Evolutionary conservation across 2,329 filamentous ascomycete genomes (phyloP).

Genomic region (Tolypocladium inflatum): DNA sequence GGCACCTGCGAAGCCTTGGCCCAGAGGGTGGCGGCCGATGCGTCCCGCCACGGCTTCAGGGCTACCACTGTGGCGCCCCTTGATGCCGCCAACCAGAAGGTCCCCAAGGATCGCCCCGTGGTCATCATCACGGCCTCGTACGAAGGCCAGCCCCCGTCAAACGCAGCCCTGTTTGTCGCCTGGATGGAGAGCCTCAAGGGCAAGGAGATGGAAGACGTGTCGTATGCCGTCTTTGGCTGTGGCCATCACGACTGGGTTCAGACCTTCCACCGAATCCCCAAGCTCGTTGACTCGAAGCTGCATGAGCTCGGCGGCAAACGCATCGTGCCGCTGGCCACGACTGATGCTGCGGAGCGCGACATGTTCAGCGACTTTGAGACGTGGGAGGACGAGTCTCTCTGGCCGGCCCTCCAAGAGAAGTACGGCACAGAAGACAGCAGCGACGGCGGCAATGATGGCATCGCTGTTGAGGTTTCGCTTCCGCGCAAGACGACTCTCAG

Average conservation of each 20-base stretch:
- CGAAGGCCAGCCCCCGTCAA: conserved; percentile 65
- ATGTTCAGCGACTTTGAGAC: conserved; percentile 59
- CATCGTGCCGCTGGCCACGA: conserved; percentile 37
- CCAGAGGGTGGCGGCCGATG: conserved; percentile 50
- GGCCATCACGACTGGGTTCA: conserved; percentile 47
- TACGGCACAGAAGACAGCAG: conserved; percentile 23
- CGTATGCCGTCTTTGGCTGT: conserved; percentile 63
- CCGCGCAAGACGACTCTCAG: conserved; percentile 47
- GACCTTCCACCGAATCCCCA: conserved; percentile 62
- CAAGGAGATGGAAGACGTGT: conserved; percentile 42
- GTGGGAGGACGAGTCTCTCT: conserved; percentile 52
- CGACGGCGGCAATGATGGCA: conserved; percentile 10
- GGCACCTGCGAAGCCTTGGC: conserved; percentile 67
- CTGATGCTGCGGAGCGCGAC: conserved; percentile 53
- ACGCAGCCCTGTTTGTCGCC: conserved; percentile 56
- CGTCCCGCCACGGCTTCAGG: conserved; percentile 47
- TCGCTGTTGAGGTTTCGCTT: conserved; percentile 39
- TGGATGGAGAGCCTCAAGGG: conserved; percentile 51
- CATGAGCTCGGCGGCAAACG: conserved; percentile 22
- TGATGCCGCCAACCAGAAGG: conserved; percentile 49
- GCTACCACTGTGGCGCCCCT: conserved; percentile 44
- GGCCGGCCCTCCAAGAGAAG: conserved; percentile 38
- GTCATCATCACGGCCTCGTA: conserved; percentile 63
- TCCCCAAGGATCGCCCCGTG: conserved; percentile 52
- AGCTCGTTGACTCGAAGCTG: conserved; percentile 46